Conservation (phyloP, 495 filamentous ascomycete species). For the Podospora fimiseda region DNA sequence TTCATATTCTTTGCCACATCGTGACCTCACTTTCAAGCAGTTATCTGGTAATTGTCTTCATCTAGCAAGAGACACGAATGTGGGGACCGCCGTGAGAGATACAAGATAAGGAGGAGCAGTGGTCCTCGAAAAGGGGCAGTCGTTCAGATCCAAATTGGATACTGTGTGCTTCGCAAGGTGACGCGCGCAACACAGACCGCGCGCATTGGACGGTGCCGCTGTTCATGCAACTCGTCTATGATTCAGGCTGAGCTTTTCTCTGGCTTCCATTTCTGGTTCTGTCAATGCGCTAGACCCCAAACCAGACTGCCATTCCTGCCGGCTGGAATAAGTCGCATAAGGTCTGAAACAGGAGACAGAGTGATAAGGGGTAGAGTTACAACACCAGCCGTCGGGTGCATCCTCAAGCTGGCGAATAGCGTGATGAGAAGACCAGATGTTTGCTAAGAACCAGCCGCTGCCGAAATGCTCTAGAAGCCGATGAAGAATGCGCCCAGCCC, state of each 20-base stretch:
- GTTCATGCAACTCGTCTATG: slow-evolving; percentile 19
- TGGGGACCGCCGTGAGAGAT: too few species aligned
- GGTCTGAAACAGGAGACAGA: slow-evolving; percentile 29
- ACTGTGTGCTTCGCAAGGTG: too few species aligned
- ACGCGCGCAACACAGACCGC: slow-evolving; percentile 20
- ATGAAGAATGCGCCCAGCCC: not conserved
- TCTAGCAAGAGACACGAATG: too few species aligned
- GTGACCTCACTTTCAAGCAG: too few species aligned
- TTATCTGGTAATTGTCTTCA: too few species aligned
- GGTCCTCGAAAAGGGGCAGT: not conserved
- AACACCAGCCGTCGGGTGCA: slow-evolving; percentile 5
- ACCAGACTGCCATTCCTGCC: slow-evolving; percentile 3
- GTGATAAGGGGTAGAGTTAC: slow-evolving; percentile 3
- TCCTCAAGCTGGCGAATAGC: not conserved
- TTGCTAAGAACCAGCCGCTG: not conserved
- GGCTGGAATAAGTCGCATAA: slow-evolving; percentile 16
- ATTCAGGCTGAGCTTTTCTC: slow-evolving; percentile 9
- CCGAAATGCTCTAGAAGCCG: slow-evolving; percentile 14
- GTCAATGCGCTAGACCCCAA: slow-evolving; percentile 14
- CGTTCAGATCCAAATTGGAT: too few species aligned
- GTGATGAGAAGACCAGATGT: not conserved
- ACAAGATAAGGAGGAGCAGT: too few species aligned
- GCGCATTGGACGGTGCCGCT: slow-evolving; percentile 22
- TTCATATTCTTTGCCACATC: too few species aligned
- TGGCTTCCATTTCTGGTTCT: slow-evolving; percentile 5